Base-by-base conservation (phyloP, 73 alveolate genomes). In the Paraurostyla sp. region DNA sequence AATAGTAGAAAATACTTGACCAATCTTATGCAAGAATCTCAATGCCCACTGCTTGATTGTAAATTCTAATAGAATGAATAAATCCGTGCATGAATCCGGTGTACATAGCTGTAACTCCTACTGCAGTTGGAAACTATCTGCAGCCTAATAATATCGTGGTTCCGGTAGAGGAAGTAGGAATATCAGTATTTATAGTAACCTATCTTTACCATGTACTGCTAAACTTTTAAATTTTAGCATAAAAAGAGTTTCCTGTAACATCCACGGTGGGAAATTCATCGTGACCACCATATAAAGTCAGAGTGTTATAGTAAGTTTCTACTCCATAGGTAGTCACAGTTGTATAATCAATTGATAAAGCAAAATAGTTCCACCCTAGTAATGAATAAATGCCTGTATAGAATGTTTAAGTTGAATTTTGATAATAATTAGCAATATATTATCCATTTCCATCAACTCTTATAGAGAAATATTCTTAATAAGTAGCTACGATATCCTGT, bases 11-110 rank as follows among this genome's bases (percentile, higher is more conserved):
- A 45, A 4, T 48, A 73, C 86, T 73, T 25, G 86, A 7, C 86
- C 86, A 73, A 23, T 73, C 86, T 73, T 73, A 49, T 18, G 22
- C 16, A 13, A 73, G 71, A 7, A 73, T 49, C 71, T 43, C 65
- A 6, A 73, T 51, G 13, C 71, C 86, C 45, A 73, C 86, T 18
- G 35, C 86, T 73, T 49, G n/a, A 73, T 73, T 46, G 29, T 45
- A 73, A 2, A 73, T 43, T 35, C 51, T 73, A 9, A 73, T 18
- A 0, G 86, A 73, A 49, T 73, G 86, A 7, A 73, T 6, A 36
- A 73, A 73, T 4, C 86, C 86, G 27, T 73, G 86, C 86, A 73
- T 45, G 27, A 73, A 73, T 7, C 86, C 86, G 20, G 86, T 45
- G 30, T 45, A 29, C 49, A 73, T 20, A 3, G 3, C 35, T 73